phyloP scores from a whole-genome alignment of 371 early-diverging fungal genomes.

The Zancudomyces culisetae region DNA sequence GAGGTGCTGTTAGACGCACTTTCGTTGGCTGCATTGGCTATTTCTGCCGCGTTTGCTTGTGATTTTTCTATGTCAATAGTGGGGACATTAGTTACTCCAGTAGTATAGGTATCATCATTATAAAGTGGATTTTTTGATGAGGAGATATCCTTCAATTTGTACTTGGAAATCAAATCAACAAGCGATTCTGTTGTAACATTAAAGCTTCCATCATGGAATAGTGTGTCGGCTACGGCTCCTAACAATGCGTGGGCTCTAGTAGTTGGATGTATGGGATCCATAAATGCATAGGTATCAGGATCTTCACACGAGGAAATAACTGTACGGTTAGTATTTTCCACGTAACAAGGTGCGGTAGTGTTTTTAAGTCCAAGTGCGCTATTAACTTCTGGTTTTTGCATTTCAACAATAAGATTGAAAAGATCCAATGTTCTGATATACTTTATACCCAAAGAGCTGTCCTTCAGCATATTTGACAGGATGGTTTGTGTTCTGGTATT shows the following conservation, averaged over 20 bases:
- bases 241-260: slow-evolving; percentile 3
- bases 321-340: background rate
- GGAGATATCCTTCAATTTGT: too few relatives aligned
- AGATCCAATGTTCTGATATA: background rate
- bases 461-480: background rate
- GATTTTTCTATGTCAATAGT: background rate
- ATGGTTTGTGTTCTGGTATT: background rate
- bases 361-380: background rate
- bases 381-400: background rate
- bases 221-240: background rate
- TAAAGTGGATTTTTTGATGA: too few relatives aligned
- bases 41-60: background rate
- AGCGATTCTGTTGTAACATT: background rate
- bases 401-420: background rate
- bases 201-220: too few relatives aligned
- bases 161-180: background rate
- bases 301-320: slow-evolving; percentile 2
- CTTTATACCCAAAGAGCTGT: background rate
- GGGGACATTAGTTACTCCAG: background rate
- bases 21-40: too few relatives aligned
- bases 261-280: slow-evolving; percentile 1
- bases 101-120: background rate
- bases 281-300: slow-evolving; percentile 1
- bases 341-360: background rate
- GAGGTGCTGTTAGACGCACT: too few relatives aligned